phyloP scores from a whole-genome alignment of 2,329 filamentous ascomycete species.

The Monosporascus sp. region DNA sequence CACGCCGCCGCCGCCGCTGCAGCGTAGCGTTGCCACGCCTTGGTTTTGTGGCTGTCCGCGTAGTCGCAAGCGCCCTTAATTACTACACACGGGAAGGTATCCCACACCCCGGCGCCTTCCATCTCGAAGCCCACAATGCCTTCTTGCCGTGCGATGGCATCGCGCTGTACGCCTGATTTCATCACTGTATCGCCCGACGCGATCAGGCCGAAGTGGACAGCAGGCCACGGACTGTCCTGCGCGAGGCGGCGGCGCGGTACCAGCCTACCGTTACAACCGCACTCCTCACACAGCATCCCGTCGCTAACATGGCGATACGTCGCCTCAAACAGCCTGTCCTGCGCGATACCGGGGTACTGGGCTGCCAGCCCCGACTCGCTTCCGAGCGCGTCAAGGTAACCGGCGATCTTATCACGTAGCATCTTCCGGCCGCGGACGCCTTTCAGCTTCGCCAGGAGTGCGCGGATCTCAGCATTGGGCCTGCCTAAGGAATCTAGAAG shows the following conservation, averaged over 20 bases:
- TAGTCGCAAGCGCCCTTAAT: slow-evolving; percentile 35
- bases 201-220: slow-evolving; percentile 31
- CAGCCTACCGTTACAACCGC: slow-evolving; percentile 9
- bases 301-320: slow-evolving; percentile 11
- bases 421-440: slow-evolving; percentile 3
- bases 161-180: slow-evolving; percentile 31
- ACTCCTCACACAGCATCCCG: slow-evolving; percentile 4
- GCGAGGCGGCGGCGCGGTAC: slow-evolving; percentile 16
- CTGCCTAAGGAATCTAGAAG: slow-evolving; percentile 14
- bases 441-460: slow-evolving; percentile 25
- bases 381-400: slow-evolving; percentile 2
- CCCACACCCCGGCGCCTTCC: slow-evolving; percentile 25
- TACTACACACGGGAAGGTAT: slow-evolving; percentile 27
- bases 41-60: slow-evolving; percentile 33
- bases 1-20: slow-evolving; percentile 24
- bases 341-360: slow-evolving; percentile 7
- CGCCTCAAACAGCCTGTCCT: slow-evolving; percentile 13
- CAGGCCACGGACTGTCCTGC: slow-evolving; percentile 11
- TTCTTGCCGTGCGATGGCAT: slow-evolving; percentile 23
- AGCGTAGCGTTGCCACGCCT: slow-evolving; percentile 29
- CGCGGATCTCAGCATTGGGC: slow-evolving; percentile 14
- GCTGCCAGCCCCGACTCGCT: slow-evolving; percentile 1
- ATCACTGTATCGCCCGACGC: slow-evolving; percentile 36
- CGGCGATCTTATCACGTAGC: slow-evolving; percentile 1
- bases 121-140: slow-evolving; percentile 29